Base-by-base conservation (phyloP, 139 green algal genomes). In the Coccomyxa sp. region DNA sequence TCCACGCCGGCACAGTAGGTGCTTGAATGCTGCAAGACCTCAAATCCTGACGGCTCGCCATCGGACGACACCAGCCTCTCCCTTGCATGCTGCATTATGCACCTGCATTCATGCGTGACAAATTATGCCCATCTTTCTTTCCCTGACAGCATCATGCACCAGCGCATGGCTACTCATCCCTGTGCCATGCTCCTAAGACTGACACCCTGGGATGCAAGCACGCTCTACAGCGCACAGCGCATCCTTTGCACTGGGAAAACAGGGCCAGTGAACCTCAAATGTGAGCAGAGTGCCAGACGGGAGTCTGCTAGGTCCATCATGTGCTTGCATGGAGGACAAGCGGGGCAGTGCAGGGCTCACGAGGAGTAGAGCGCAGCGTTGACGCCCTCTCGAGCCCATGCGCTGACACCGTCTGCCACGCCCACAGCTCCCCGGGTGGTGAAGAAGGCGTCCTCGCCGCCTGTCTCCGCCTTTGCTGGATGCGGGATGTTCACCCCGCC, bases 391-490 rank as follows among this genome's bases (percentile, higher is more conserved):
- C 91, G 82, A n/a, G 88, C 88, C 95, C 95, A 98, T 14, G 92
- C 91, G 55, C 92, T 90, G 35, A 98, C 95, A 2, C 95, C 95
- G 82, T 98, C 95, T 16, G 93, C 92, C 29, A 98, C 91, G 38
- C 89, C 94, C 16, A 97, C 77, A 0, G 88, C 88, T 36, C 90
- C 89, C 55, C 87, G 73, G 71, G 58, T 86, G 31, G 97, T 88
- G 82, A 96, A 98, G 85, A 88, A 96, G 0, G 93, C 92, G 76
- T 98, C 95, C 84, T 98, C 94, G 0, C 94, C 94, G 34, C 93
- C 92, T 41, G 89, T 95, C 27, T 88, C 77, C 0, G 79, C 88
- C 86, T 97, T 97, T 80, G 87, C 85, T 31, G 92, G 82, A 76
- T 97, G 92, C 5, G 92, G 93, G 39, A 95, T 12, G 5, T 64